Evolutionary conservation across 192 early-diverging fungal genomes (phyloP), one percentile per base, ranked within the genome.

Genomic region (Kappamyces sp.): DNA sequence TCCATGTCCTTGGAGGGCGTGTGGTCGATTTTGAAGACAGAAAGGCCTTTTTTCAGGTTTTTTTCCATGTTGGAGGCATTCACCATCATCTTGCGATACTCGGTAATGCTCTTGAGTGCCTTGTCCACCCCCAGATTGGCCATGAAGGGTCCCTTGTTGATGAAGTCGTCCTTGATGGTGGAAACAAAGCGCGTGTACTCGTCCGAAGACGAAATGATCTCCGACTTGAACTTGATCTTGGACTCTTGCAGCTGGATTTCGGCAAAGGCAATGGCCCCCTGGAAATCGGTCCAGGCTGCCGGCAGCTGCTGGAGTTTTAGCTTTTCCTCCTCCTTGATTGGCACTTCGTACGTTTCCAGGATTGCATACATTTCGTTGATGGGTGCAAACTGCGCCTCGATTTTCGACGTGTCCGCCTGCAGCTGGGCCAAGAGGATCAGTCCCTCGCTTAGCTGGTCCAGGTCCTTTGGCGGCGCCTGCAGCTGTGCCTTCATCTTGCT

Each of bases 311-410:
- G 74, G 15, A 83, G 61, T 32, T 68, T 54, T 7, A 59, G 49
- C 40, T 76, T 78, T 58, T 83, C 80, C 6, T 75, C 71, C 40
- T 77, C 78, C 13, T 75, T 80, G 61, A 83, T 78, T 37, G 62
- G 78, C 3, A 83, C 80, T 66, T 83, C 80, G 57, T 83, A 83
- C 46, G 82, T 83, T 47, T 83, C 80, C 60, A 83, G 52, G 46
- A 84, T 80, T 59, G 78, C 67, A 58, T 84, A 84, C 57, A 80
- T 74, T 58, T 84, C 82, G 41, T 73, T 65, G 34, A 84, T 84
- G 2, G 82, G 82, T 8, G 52, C 52, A 66, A 84, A 84, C 50
- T 83, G 80, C 6, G 66, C 62, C 51, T 84, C 80, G 40, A 84
- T 83, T 9, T 63, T 38, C 37, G 69, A 37, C 32, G 69, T 52